Evolutionary conservation across 108 stramenopile genomes (phyloP), one percentile per base, ranked within the genome.

Genomic region (Hondaea fermentalgiana): DNA sequence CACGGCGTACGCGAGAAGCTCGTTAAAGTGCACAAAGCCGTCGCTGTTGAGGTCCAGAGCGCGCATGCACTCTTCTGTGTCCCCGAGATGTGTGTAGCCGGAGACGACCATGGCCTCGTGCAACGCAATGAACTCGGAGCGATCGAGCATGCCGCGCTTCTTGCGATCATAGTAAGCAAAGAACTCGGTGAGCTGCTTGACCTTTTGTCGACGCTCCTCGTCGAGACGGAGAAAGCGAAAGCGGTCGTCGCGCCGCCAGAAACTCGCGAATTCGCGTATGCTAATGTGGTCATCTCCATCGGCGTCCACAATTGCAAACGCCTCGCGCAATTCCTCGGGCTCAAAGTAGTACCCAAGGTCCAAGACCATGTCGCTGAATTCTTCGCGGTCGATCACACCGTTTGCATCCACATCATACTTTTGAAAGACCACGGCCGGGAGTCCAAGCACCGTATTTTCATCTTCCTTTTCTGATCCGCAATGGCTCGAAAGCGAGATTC

Each of bases 11-110:
- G 76, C 76, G 3, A 83, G 76, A 12, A 83, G 76, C 76, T 83
- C 76, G 28, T 83, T 83, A 17, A 83, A 47, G 76, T 83, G 76
- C 19, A 83, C 76, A 53, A 53, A 83, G n/a, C 76, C 76, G 51
- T 83, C 76, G 49, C 28, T 83, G 51, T 83, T 83, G 51, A 83
- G 6, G n/a, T 83, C 76, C 1, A 83, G 76, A n/a, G 45, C 6
- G 10, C 2, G n/a, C 76, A 47, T 53, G 76, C 76, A 83, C 23
- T 83, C 76, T 45, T 83, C 10, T 2, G 51, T 25, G 51, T 83
- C 51, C 6, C 76, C 51, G 49, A 83, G 45, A 42, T 14, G 8
- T 2, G 76, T 83, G 76, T 83, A 83, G 6, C 76, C 76, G n/a
- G 76, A 83, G 25, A 83, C n/a, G 17, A 83, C 51, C 76, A 83